Conservation (phyloP, 495 filamentous ascomycete species). For the Trichocladium antarcticum region DNA sequence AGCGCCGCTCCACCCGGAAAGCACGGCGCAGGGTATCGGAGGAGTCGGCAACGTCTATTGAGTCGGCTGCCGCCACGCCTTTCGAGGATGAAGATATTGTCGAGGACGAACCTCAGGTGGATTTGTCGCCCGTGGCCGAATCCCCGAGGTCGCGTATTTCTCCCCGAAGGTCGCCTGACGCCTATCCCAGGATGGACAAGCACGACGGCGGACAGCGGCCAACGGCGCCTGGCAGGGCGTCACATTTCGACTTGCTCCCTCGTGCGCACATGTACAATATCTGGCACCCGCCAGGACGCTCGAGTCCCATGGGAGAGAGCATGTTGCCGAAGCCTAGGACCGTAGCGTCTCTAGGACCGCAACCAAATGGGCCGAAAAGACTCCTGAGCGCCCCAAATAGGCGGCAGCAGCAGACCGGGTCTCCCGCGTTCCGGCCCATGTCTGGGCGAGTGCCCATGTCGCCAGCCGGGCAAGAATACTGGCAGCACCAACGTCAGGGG, state of each 20-base stretch:
- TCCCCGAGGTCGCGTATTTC: constrained; percentile 24
- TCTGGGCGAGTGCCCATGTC: background rate
- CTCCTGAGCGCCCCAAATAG: constrained; percentile 9
- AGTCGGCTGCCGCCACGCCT: constrained; percentile 7
- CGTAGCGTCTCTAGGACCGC: background rate
- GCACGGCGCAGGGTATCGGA: constrained; percentile 13
- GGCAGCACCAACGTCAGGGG: constrained; percentile 8
- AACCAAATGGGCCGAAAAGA: constrained; percentile 1
- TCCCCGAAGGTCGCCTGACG: constrained; percentile 31
- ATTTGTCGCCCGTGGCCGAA: constrained; percentile 38
- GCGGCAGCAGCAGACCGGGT: constrained; percentile 18
- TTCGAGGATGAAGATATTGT: constrained; percentile 16
- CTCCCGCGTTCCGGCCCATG: constrained; percentile 16
- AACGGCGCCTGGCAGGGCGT: background rate
- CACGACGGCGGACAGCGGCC: background rate
- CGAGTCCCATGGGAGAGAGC: constrained; percentile 21
- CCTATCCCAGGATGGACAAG: constrained; percentile 33
- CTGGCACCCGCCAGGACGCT: constrained; percentile 21
- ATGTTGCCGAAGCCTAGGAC: background rate
- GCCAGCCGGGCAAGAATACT: constrained; percentile 10
- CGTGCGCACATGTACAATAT: constrained; percentile 27
- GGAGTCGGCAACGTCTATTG: constrained; percentile 24
- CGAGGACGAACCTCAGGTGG: constrained; percentile 17
- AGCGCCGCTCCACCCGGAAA: constrained; percentile 8
- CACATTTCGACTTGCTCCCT: constrained; percentile 20